These are phyloP conservation scores for Dipteronia sinensis DNA, from an alignment of 345 rosid species.

Conservation along the genomic window DNA sequence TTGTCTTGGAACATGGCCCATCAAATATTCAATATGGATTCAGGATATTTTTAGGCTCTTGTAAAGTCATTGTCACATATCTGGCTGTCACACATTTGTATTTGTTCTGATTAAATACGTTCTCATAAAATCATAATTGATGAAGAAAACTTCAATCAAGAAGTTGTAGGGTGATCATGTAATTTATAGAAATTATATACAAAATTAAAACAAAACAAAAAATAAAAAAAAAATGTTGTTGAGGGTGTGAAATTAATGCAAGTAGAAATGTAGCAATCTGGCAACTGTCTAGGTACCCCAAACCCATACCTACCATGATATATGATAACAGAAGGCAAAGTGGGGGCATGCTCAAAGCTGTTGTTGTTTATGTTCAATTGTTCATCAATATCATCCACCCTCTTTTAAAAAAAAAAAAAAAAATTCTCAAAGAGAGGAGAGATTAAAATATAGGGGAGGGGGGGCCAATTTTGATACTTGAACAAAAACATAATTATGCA, in stretches of 20 bases:
- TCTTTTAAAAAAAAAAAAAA: slow-evolving; percentile 3
- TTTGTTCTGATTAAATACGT: background rate
- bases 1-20: background rate
- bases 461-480: slow-evolving; percentile 28
- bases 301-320: slow-evolving; percentile 35
- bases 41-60: background rate
- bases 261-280: background rate
- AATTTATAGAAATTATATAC: too few relatives aligned
- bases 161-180: too few relatives aligned
- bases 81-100: background rate
- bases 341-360: slow-evolving; percentile 39
- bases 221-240: background rate
- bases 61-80: background rate
- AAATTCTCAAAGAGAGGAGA: slow-evolving; percentile 5
- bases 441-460: too few relatives aligned
- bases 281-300: slow-evolving; percentile 31
- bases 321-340: slow-evolving; percentile 22
- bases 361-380: slow-evolving; percentile 11
- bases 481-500: slow-evolving; percentile 39
- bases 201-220: too few relatives aligned
- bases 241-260: too few relatives aligned
- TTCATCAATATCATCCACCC: slow-evolving; percentile 19
- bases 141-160: background rate
- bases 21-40: background rate
- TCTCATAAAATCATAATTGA: background rate